Base-by-base conservation (phyloP, 305 asterid species). In the Rubia occidens region DNA sequence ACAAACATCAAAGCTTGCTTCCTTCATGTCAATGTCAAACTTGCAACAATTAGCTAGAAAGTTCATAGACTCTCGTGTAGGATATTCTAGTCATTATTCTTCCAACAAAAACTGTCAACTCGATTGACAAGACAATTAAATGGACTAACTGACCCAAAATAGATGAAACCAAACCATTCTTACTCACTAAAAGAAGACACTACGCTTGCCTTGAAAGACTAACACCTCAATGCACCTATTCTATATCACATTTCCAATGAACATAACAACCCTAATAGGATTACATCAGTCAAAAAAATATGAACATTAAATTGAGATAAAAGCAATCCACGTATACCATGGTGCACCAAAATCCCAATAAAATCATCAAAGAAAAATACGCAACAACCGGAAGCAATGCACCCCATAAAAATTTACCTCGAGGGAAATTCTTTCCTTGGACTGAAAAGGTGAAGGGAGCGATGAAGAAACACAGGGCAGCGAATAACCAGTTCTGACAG, bases 391-490 rank as follows among this genome's bases (percentile, higher is more conserved):
- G 53, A 61, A 61, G 15, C 14, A 61, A 61, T 49, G 61, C 32
- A 18, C 8, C 60, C 61, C 37, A 56, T 26, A 63, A 45, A n/a
- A 6, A 39, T 39, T 13, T 47, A 73, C 77, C 77, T 73, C 43
- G 11, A 66, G 44, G 29, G 51, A 70, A 64, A 74, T 56, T 13
- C 70, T 58, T 35, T 49, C 58, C 58, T 53, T 53, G 67, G 69
- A 73, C 69, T 69, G 72, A 69, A 69, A 73, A 24, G 80, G 72
- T 32, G 75, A 77, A 45, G 77, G 73, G 49, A 51, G 47, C 20
- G 76, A 64, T 5, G 77, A 69, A 49, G 73, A 72, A 73, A 69
- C 67, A 29, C 18, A 69, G 72, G 77, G 53, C 69, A 68, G 49
- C 53, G 77, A 77, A 69, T 68, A 64, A 60, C 72, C 72, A 69